phyloP scores from a whole-genome alignment of 2,329 filamentous ascomycete species.

The Fusarium denticulatum region DNA sequence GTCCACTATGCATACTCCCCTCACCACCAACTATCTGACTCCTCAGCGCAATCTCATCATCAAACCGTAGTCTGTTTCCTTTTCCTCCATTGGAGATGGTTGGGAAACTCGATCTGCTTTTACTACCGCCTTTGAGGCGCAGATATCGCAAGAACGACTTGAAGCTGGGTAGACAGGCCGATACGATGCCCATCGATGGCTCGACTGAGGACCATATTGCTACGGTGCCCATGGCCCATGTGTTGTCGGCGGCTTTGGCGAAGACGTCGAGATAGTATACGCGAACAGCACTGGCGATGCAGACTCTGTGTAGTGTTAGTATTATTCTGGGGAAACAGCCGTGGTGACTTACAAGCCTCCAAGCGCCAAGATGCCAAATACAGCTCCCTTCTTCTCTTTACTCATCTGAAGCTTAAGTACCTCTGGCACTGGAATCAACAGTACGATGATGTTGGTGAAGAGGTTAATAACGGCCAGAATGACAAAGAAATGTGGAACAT shows the following conservation, averaged over 20 bases:
- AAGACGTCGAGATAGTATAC: conserved; percentile 1
- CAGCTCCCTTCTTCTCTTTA: conserved; percentile 8
- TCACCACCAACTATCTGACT: conserved; percentile 3
- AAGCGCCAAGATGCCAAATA: conserved; percentile 7
- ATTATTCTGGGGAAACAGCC: rapidly evolving
- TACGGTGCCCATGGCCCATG: conserved; percentile 16
- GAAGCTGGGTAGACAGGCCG: conserved; percentile 16
- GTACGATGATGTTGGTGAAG: not conserved
- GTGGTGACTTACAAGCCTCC: conserved; percentile 2
- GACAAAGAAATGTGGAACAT: conserved; percentile 6
- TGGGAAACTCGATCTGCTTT: not conserved
- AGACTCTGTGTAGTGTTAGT: not conserved
- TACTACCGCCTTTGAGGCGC: not conserved
- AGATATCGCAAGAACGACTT: conserved; percentile 2
- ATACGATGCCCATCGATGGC: conserved; percentile 15
- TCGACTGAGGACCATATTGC: conserved; percentile 21
- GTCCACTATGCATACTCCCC: conserved; percentile 2
- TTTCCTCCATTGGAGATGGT: not conserved
- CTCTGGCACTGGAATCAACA: conserved; percentile 12
- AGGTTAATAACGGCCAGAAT: conserved; percentile 6
- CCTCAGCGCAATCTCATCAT: conserved; percentile 14
- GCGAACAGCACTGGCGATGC: conserved; percentile 11
- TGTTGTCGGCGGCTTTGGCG: not conserved
- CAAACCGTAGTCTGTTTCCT: not conserved
- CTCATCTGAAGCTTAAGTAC: conserved; percentile 16